Conservation (phyloP, 257 asterid species). For the Solanum corneliomulleri region DNA sequence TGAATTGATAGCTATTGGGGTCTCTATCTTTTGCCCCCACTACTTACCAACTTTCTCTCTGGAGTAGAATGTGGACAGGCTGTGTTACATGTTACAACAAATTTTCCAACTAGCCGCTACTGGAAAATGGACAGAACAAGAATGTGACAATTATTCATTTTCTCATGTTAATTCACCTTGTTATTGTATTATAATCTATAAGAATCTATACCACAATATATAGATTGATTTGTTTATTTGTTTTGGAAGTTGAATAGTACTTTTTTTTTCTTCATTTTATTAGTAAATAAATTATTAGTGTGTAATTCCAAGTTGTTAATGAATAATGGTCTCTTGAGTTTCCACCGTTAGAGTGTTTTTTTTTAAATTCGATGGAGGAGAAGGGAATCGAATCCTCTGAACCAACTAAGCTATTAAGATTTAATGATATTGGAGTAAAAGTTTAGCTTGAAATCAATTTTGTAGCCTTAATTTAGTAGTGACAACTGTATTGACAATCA, state of each 20-base stretch:
- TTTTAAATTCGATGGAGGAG: not conserved
- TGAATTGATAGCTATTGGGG: not conserved
- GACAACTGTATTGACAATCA: not conserved
- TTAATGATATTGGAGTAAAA: not conserved
- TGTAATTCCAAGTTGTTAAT: not conserved
- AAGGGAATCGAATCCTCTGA: not conserved
- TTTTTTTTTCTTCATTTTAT: not conserved
- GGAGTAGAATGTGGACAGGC: slow-evolving; percentile 4
- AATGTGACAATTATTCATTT: not conserved
- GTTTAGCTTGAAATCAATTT: not conserved
- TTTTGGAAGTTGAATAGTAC: not conserved
- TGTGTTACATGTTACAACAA: not conserved
- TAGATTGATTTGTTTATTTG: not conserved
- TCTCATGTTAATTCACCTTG: not conserved
- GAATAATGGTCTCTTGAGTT: not conserved
- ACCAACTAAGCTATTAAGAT: no score
- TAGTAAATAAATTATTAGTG: not conserved
- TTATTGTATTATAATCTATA: not conserved
- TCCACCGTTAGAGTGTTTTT: not conserved
- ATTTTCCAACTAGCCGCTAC: not conserved
- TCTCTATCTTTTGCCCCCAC: not conserved
- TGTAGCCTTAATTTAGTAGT: not conserved
- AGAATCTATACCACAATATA: not conserved
- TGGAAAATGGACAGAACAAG: not conserved
- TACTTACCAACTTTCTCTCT: not conserved